Evolutionary conservation across 2,329 filamentous ascomycete species (phyloP), one percentile per base, ranked within the genome.

Genomic region (Myotisia sp.): DNA sequence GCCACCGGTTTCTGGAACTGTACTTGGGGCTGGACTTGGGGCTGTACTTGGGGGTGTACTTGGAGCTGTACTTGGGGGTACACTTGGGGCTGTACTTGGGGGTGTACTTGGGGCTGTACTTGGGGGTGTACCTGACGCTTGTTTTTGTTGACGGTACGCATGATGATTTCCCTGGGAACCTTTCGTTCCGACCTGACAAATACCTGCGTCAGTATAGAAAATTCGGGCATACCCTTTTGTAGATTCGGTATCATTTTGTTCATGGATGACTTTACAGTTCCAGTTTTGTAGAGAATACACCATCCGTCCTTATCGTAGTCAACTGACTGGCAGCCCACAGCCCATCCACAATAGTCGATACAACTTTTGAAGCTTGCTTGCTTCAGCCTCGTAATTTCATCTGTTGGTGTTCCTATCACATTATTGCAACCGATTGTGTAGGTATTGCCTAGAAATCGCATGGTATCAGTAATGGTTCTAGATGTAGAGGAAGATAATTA

Each of bases 361-460:
- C 29, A 32, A n/a, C 16, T 21, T 21, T 17, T 20, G 4, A 32
- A 21, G 14, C 21, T 32, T n/a, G 29, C 13, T 22, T 20, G 29
- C 7, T 8, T 9, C 18, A 32, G 23, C 29, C 23, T 20, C 16
- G 29, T 32, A 14, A 8, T n/a, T n/a, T n/a, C n/a, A n/a, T n/a
- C n/a, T n/a, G n/a, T n/a, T n/a, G n/a, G n/a, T n/a, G n/a, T 20
- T 6, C 16, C 29, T 10, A 20, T 20, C 21, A 12, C 13, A 6
- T 2, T 19, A 10, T 32, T 21, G 18, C 29, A 32, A n/a, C 13
- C 29, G 12, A 32, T 32, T 14, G 20, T 32, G 16, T 22, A 32
- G 10, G 29, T 32, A 21, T 32, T 17, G 18, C 29, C 29, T 32
- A 32, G 10, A 32, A n/a, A n/a, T n/a, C n/a, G n/a, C n/a, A 4